A percentile compares a stretch with the other conserved stretches of the same genome.
Conservation (phyloP, 805 yeast genomes). For the Ogataea saltuana region DNA sequence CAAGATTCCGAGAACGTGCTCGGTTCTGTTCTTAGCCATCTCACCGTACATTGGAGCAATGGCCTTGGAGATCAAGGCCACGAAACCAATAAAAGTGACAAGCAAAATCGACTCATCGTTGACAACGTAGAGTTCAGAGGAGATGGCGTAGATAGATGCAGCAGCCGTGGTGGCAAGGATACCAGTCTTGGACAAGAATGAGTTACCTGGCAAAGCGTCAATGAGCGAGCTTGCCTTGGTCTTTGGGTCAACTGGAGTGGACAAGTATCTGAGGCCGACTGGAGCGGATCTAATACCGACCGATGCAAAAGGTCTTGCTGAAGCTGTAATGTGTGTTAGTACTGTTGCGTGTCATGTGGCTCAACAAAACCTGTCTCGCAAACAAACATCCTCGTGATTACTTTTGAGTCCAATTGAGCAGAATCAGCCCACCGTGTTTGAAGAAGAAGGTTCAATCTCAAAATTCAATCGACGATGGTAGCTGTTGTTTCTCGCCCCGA, state of each 20-base stretch:
- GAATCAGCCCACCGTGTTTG: too few species aligned
- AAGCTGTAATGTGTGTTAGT: constrained; percentile 20
- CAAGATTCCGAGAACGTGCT: constrained; percentile 51
- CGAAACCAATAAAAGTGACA: constrained; percentile 75
- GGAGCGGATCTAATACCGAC: constrained; percentile 32
- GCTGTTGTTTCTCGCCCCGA: constrained; percentile 1
- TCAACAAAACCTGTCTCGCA: too few species aligned
- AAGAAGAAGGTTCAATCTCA: too few species aligned
- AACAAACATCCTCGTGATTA: not conserved
- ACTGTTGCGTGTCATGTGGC: not conserved
- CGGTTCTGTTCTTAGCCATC: constrained; percentile 86
- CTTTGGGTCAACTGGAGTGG: constrained; percentile 78
- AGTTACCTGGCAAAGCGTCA: constrained; percentile 92
- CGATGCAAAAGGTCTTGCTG: constrained; percentile 38
- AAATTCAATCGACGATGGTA: too few species aligned
- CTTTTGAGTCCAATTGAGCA: too few species aligned
- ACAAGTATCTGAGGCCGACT: constrained; percentile 64
- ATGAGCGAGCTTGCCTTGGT: constrained; percentile 86
- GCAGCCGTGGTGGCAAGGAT: constrained; percentile 93
- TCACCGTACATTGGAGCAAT: constrained; percentile 94
- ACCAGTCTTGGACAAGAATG: constrained; percentile 87
- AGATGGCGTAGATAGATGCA: constrained; percentile 90
- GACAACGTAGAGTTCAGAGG: constrained; percentile 88
- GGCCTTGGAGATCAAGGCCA: constrained; percentile 75
- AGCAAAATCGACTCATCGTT: constrained; percentile 92